Evolutionary conservation across 768 basidiomycete species (phyloP), one percentile per base, ranked within the genome.

Genomic region (Saitozyma sp.): DNA sequence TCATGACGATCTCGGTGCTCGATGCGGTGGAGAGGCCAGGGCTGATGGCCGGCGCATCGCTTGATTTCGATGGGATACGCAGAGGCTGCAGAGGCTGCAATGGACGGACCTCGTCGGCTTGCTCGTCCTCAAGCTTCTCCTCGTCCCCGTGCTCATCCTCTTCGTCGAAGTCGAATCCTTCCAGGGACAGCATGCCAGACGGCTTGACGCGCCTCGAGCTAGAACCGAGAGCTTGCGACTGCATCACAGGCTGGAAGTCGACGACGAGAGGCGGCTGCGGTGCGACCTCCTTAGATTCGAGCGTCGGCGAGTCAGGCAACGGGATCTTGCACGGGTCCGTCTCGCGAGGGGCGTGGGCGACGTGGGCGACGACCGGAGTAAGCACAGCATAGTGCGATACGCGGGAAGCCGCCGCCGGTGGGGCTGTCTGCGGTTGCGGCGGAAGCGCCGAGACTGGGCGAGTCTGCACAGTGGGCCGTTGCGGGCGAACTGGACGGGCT

Each of bases 111-210:
- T 65, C 43, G 45, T 73, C 69, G 8, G 40, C 54, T 11, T 69
- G 58, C 52, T 61, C 66, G 19, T 58, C 61, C 17, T 19, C 46
- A 29, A 29, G 29, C 29, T 5, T 29, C 11, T 43, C 57, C 38
- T 63, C 61, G 11, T 65, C 56, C 29, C 5, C 29, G 29, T 29
- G 29, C 29, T 29, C 29, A 16, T 54, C 49, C 50, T 69, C 71
- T n/a, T 68, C 69, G 8, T 69, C 66, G 13, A 70, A 54, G 1
- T 67, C 72, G 48, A 74, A 67, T 3, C 72, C 72, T 57, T 66
- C 65, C 3, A 74, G 46, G 40, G 64, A 66, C 50, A 66, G 53
- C 72, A 74, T 74, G 8, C 46, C 62, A 46, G 56, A 50, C 16
- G 56, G 56, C 40, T 65, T 67, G 39, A 29, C 48, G 9, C 63